Evolutionary conservation across 1,284 basidiomycete species (phyloP).

Genomic region (Amylostereum chailletii): DNA sequence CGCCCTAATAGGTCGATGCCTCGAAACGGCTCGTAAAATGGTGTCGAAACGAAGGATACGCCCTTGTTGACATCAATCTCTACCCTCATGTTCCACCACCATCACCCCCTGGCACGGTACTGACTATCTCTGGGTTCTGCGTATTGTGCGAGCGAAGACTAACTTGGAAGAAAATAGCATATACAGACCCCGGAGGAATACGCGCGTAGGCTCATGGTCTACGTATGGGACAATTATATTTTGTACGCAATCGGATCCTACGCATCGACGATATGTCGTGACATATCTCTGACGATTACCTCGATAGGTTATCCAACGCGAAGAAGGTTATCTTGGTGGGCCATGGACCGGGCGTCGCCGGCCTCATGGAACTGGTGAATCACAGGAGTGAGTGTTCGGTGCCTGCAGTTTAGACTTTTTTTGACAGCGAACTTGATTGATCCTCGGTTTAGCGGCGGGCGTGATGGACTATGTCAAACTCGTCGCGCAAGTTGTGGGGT

Average conservation of each 20-base stretch:
- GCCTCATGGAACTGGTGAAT: constrained; percentile 68
- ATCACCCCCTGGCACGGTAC: constrained; percentile 37
- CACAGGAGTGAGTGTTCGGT: constrained; percentile 43
- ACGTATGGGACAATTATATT: constrained; percentile 95
- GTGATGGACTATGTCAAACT: constrained; percentile 58
- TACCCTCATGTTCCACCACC: constrained; percentile 34
- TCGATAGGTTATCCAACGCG: constrained; percentile 56
- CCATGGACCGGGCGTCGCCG: constrained; percentile 75
- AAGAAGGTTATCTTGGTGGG: constrained; percentile 76
- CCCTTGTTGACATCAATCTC: constrained; percentile 84
- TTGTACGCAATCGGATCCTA: constrained; percentile 36
- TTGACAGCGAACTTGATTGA: constrained; percentile 1
- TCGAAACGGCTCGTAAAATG: constrained; percentile 75
- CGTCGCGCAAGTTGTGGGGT: constrained; percentile 72
- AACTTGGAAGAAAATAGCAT: too few relatives aligned
- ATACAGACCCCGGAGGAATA: constrained; percentile 24
- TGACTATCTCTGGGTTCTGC: constrained; percentile 16
- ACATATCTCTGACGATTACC: not conserved
- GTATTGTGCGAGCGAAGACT: not conserved
- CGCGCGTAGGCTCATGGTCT: constrained; percentile 58
- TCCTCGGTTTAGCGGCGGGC: constrained; percentile 26
- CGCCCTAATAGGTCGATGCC: constrained; percentile 64
- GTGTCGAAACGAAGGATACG: constrained; percentile 58
- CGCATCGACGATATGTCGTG: constrained; percentile 1
- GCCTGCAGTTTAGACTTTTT: constrained; percentile 2